Evolutionary conservation across 2,329 filamentous ascomycete species (phyloP), one percentile per base, ranked within the genome.

Genomic region (Teratosphaeria zuluensis): DNA sequence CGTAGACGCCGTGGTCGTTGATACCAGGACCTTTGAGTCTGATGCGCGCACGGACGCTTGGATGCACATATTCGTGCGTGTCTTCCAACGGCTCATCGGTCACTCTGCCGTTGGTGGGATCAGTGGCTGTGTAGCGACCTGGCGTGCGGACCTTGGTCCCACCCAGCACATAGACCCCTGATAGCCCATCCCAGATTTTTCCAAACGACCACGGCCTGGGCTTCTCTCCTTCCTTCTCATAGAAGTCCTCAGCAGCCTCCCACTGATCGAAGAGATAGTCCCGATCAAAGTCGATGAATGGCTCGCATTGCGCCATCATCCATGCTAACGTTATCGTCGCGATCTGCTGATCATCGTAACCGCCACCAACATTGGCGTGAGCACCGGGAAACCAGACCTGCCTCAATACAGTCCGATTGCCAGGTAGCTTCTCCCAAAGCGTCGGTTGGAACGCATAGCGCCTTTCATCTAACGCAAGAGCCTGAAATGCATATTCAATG

Each of bases 291-390:
- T 79, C 78, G 59, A 78, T 65, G 52, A 78, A 78, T 1, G 74
- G 73, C 56, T 75, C 71, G 52, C 81, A 68, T 58, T 82, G 79
- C 55, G 76, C 74, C 65, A 82, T 80, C 80, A 83, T 83, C 80
- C 80, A 83, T 3, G 80, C 80, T 1, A 83, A 68, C 4, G 77
- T 75, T 31, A 82, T 80, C 48, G 81, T 78, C 11, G 78, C 75
- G 35, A 80, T 72, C 33, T 80, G 74, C 61, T 76, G 73, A 57
- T 78, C 76, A 30, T 71, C 68, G 56, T 72, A 73, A 8, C 76
- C 77, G n/a, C 77, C 77, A 9, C 77, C 77, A 11, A 78, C 62
- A 58, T 78, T 78, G 28, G 67, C 65, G 59, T 79, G 77, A 1
- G 74, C 75, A 16, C 77, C 77, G 0, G 76, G 76, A 59, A 79